These are phyloP conservation scores for Fagus sylvatica DNA, from an alignment of 306 rosid genomes.

Conservation along the genomic window DNA sequence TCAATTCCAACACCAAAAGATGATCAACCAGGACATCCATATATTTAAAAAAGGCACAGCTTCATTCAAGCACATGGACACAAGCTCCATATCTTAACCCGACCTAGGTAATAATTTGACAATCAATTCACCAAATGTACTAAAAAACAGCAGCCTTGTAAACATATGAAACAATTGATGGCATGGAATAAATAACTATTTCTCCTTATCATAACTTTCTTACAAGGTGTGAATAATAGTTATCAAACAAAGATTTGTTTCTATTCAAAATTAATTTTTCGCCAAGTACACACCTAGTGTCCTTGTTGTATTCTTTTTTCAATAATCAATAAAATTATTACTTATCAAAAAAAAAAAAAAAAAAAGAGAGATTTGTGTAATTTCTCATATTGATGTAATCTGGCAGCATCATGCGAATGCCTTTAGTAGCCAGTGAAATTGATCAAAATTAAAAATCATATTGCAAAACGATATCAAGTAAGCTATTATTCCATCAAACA, in stretches of 20 bases:
- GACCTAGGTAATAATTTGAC: background rate
- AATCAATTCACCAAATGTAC: background rate
- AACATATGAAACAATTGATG: background rate
- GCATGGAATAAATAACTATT: background rate
- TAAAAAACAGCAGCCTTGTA: background rate
- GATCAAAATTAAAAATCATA: background rate
- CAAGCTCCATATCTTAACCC: background rate
- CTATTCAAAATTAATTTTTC: too few relatives aligned
- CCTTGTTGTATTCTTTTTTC: too few relatives aligned
- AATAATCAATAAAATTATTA: too few relatives aligned
- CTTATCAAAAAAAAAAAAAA: too few relatives aligned
- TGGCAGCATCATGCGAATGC: background rate
- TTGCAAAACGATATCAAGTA: conserved; percentile 3
- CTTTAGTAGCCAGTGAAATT: background rate
- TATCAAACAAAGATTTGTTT: background rate
- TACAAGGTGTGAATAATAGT: background rate
- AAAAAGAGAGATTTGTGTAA: background rate
- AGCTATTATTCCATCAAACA: background rate
- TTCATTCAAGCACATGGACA: background rate
- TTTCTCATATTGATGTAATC: background rate
- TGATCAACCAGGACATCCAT: background rate
- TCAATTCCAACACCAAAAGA: background rate
- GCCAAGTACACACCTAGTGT: too few relatives aligned
- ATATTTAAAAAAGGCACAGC: background rate
- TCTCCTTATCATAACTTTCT: background rate